phyloP scores from a whole-genome alignment of 164 flowering plant genomes.

The Tinospora cordifolia region DNA sequence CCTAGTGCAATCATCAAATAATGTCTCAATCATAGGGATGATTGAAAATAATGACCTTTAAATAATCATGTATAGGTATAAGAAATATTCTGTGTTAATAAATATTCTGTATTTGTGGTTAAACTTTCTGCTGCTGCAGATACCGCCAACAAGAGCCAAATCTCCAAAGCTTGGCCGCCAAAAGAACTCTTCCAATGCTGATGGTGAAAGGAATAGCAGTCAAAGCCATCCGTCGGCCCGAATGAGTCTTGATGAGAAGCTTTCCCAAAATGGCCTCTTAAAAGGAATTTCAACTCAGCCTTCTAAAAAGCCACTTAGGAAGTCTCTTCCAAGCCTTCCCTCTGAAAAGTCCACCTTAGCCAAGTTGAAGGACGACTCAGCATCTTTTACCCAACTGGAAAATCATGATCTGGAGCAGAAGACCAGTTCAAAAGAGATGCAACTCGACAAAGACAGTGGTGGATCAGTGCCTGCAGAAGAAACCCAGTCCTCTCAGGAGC shows the following conservation, averaged over 20 bases:
- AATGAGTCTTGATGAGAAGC: slow-evolving; percentile 58
- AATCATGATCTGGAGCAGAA: slow-evolving; percentile 10
- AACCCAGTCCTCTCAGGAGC: slow-evolving; percentile 14
- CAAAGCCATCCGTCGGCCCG: slow-evolving; percentile 28
- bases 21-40: neutral
- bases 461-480: slow-evolving; percentile 15
- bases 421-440: slow-evolving; percentile 15
- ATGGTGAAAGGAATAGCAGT: slow-evolving; percentile 34
- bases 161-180: slow-evolving; percentile 88
- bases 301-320: slow-evolving; percentile 56
- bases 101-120: neutral
- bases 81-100: too few species aligned
- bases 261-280: slow-evolving; percentile 23
- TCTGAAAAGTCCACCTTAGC: slow-evolving; percentile 49
- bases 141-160: slow-evolving; percentile 84
- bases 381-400: slow-evolving; percentile 13
- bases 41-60: too few species aligned
- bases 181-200: slow-evolving; percentile 38
- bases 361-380: slow-evolving; percentile 23
- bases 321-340: slow-evolving; percentile 83
- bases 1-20: too few species aligned
- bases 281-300: slow-evolving; percentile 34
- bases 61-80: too few species aligned
- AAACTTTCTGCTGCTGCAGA: slow-evolving; percentile 33
- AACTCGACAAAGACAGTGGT: slow-evolving; percentile 17